phyloP scores from a whole-genome alignment of 352 stramenopile genomes.

The Globisporangium abappressorium region DNA sequence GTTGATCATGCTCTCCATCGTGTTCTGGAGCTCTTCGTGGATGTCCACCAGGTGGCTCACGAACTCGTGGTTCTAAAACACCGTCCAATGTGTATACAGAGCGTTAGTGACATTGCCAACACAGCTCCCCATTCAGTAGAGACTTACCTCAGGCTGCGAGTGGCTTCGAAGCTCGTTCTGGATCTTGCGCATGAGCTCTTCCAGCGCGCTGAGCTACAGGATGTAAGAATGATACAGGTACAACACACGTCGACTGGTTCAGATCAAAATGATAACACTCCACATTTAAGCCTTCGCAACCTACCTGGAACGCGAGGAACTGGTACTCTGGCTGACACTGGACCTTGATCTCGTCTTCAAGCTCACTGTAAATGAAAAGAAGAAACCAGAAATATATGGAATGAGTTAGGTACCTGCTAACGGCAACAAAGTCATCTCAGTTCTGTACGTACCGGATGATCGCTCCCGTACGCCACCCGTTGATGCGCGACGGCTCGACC shows the following conservation, averaged over 20 bases:
- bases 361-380: constrained; percentile 42
- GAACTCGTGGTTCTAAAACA: constrained; percentile 65
- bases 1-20: constrained; percentile 84
- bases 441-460: constrained; percentile 74
- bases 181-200: constrained; percentile 64
- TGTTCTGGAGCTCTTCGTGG: constrained; percentile 55
- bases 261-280: background rate
- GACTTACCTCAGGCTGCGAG: constrained; percentile 25
- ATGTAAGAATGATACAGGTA: background rate
- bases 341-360: constrained; percentile 82
- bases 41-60: constrained; percentile 60
- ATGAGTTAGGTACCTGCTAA: background rate
- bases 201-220: constrained; percentile 47
- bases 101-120: no score
- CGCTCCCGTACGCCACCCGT: constrained; percentile 91
- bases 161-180: constrained; percentile 56
- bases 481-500: constrained; percentile 91
- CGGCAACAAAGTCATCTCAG: background rate
- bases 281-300: background rate
- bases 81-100: no score
- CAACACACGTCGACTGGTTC: background rate
- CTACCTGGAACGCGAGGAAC: constrained; percentile 53
- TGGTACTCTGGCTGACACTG: constrained; percentile 61
- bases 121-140: no score
- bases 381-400: background rate